phyloP scores from a whole-genome alignment of 1,284 basidiomycete species.

The Apiotrichum gamsii region DNA sequence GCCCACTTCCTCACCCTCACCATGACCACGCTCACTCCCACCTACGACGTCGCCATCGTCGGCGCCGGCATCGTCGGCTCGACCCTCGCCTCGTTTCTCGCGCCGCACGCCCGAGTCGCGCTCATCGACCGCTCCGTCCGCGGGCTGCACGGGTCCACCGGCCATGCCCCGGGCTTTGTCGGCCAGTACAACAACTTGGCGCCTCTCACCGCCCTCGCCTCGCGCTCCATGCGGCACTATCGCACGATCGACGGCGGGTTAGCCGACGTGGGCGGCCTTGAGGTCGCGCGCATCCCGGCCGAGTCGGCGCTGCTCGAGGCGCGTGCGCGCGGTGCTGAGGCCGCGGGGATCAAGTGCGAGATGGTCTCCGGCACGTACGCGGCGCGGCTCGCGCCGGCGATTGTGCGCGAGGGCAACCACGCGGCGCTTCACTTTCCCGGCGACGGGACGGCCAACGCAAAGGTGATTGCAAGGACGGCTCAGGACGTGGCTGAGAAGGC shows the following conservation, averaged over 20 bases:
- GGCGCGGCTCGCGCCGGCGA: conserved; percentile 8
- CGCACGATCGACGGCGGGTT: conserved; percentile 15
- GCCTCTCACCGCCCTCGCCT: conserved; percentile 22
- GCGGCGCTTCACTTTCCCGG: conserved; percentile 9
- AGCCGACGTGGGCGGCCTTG: conserved; percentile 21
- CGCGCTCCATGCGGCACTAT: conserved; percentile 19
- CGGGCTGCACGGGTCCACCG: conserved; percentile 23
- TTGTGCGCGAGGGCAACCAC: conserved; percentile 7
- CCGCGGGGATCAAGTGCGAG: conserved; percentile 8
- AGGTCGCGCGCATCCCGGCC: conserved; percentile 3
- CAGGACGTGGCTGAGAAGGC: conserved; percentile 10
- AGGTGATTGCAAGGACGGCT: conserved; percentile 7
- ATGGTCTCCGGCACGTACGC: conserved; percentile 9
- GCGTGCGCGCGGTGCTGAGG: conserved; percentile 6
- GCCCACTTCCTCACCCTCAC: no score
- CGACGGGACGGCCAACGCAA: conserved; percentile 26
- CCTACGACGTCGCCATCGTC: conserved; percentile 27
- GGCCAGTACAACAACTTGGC: conserved; percentile 22
- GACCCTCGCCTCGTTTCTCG: conserved; percentile 42
- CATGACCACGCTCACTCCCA: no score
- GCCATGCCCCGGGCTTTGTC: conserved; percentile 29
- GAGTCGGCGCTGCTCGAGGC: not conserved
- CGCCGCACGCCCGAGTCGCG: conserved; percentile 49
- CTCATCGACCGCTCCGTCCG: conserved; percentile 44
- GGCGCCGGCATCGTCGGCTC: conserved; percentile 33